phyloP scores from a whole-genome alignment of 2,329 filamentous ascomycete genomes.

The Fusarium buxicola region DNA sequence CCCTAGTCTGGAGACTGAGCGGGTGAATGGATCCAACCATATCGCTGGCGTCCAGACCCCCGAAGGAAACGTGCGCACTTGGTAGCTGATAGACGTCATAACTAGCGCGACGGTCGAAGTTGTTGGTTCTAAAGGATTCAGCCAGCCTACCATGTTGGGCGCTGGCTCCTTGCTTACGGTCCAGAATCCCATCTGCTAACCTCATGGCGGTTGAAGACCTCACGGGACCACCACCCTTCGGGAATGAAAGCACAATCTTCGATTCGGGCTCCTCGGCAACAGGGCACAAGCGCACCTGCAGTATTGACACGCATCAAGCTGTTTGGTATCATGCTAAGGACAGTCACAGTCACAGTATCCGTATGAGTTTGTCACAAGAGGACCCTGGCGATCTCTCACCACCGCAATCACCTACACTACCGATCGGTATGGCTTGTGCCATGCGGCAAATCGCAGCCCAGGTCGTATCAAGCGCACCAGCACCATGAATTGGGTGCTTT shows the following conservation, averaged over 20 bases:
- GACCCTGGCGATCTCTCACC: conserved; percentile 45
- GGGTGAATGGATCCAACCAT: conserved; percentile 43
- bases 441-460: conserved; percentile 12
- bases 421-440: conserved; percentile 25
- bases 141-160: conserved; percentile 8
- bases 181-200: background rate
- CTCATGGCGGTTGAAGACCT: background rate
- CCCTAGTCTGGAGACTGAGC: conserved; percentile 41
- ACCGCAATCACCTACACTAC: conserved; percentile 21
- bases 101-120: conserved; percentile 3
- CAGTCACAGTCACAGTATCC: conserved; percentile 4
- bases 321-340: conserved; percentile 32
- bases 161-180: background rate
- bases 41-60: conserved; percentile 19
- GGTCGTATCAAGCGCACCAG: conserved; percentile 32
- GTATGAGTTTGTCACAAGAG: conserved; percentile 31
- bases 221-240: conserved; percentile 12
- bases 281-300: conserved; percentile 37
- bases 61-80: conserved; percentile 26
- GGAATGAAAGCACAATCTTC: conserved; percentile 13
- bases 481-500: conserved; percentile 13
- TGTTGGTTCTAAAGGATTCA: conserved; percentile 19
- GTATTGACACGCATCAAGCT: conserved; percentile 44
- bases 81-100: conserved; percentile 32
- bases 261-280: conserved; percentile 12